Evolutionary conservation across 345 rosid genomes (phyloP).

Genomic region (Eucalyptus tenuipes): DNA sequence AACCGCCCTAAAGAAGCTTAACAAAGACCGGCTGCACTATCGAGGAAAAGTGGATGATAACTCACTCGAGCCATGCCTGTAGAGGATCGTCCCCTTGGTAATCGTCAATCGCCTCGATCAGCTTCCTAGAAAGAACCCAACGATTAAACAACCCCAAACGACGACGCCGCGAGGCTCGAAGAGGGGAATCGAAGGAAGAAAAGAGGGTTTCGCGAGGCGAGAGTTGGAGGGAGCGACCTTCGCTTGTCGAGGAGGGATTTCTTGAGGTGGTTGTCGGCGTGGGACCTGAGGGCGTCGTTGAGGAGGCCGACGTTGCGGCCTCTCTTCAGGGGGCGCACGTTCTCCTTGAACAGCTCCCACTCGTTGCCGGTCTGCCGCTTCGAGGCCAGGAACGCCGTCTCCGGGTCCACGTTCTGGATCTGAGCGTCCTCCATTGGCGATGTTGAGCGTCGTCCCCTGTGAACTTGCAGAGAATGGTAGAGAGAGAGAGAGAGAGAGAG

Average conservation of each 20-base stretch:
- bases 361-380: constrained; percentile 60
- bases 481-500: not conserved
- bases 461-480: not conserved
- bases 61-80: constrained; percentile 77
- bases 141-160: not conserved
- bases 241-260: constrained; percentile 51
- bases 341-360: constrained; percentile 94
- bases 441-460: not conserved
- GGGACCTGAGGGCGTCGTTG: constrained; percentile 68
- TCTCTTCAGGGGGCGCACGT: constrained; percentile 75
- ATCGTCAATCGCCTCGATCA: constrained; percentile 64
- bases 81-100: constrained; percentile 84
- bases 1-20: not conserved
- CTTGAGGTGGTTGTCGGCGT: constrained; percentile 29
- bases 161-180: not conserved
- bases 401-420: constrained; percentile 47
- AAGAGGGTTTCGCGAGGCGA: not conserved
- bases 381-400: constrained; percentile 59
- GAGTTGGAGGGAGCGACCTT: constrained; percentile 16
- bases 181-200: not conserved
- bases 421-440: constrained; percentile 14
- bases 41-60: not conserved
- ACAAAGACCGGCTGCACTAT: accelerated
- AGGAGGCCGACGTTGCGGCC: constrained; percentile 67
- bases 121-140: constrained; percentile 25